Conservation (phyloP, 495 filamentous ascomycete genomes). For the Hypoxylon subgilvum region DNA sequence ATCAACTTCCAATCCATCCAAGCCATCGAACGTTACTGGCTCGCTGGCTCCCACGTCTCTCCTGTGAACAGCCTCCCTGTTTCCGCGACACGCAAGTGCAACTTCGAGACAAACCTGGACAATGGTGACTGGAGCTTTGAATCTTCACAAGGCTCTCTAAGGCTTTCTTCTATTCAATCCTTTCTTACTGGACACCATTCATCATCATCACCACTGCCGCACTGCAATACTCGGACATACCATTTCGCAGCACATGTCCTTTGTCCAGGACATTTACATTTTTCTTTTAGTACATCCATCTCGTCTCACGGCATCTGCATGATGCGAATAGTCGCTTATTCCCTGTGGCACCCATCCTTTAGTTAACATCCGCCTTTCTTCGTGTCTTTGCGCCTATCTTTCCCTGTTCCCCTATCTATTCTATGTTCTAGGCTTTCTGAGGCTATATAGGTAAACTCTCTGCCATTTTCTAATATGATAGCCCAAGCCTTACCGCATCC, state of each 20-base stretch:
- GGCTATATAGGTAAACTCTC: conserved; percentile 10
- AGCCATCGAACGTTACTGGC: conserved; percentile 17
- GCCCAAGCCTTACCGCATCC: conserved; percentile 16
- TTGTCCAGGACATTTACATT: conserved; percentile 26
- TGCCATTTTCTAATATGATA: conserved; percentile 16
- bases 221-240: conserved; percentile 11
- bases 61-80: conserved; percentile 33
- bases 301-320: conserved; percentile 45
- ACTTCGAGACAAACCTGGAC: conserved; percentile 28
- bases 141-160: conserved; percentile 20
- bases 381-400: conserved; percentile 32
- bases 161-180: neutral
- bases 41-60: conserved; percentile 39
- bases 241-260: conserved; percentile 18
- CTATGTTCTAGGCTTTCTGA: conserved; percentile 22
- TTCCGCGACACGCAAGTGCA: conserved; percentile 38
- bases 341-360: conserved; percentile 44
- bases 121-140: conserved; percentile 25
- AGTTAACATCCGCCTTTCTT: conserved; percentile 35
- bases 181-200: neutral
- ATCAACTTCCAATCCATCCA: conserved; percentile 35
- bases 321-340: conserved; percentile 45
- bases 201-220: neutral
- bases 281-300: conserved; percentile 25
- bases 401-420: conserved; percentile 12